Base-by-base conservation (phyloP, 2,329 filamentous ascomycete genomes). In the Coniochaeta pulveracea region DNA sequence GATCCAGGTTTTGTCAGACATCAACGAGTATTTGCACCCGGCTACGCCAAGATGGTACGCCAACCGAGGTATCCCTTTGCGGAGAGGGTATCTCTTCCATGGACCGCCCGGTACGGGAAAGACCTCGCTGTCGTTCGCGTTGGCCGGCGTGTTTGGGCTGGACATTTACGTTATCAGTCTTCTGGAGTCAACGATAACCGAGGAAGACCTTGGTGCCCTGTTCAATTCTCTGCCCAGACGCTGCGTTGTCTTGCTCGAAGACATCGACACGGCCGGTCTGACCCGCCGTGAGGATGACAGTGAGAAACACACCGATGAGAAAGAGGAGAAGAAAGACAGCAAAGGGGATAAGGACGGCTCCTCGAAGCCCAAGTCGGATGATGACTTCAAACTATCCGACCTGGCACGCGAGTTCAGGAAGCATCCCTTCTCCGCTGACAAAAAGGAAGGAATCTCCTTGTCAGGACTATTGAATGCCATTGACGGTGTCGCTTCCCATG, bases 391-490 rank as follows among this genome's bases (percentile, higher is more conserved):
- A 23, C 56, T 65, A 3, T 52, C 51, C 10, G 59, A 62, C 40
- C 50, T 63, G 19, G 60, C 62, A 4, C 57, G 57, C 21, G 60
- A 58, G 21, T 47, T 65, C 4, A 63, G 61, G 43, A 60, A 57
- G 30, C 56, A 61, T 16, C 15, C 22, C 6, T 12, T 23, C 24
- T 35, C 40, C 27, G 53, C 58, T 36, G 58, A 58, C 19, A 57
- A 58, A 40, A 55, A 57, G 38, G 28, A 31, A 22, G 54, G 67
- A n/a, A 84, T 88, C 43, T 83, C 80, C 1, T 66, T 91, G 3
- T 84, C 81, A 0, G 83, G 83, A 1, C 66, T 93, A 1, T 67
- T 93, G 33, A 93, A 93, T 53, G 80, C 80, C 37, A 85, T 93
- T 38, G 84, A 93, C 47, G 82, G 85, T 35, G 82, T 86, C 1